A percentile compares a stretch with the other conserved stretches of the same genome.
Conservation (phyloP, 1,284 basidiomycete genomes). For the Cryptococcus sp. region DNA sequence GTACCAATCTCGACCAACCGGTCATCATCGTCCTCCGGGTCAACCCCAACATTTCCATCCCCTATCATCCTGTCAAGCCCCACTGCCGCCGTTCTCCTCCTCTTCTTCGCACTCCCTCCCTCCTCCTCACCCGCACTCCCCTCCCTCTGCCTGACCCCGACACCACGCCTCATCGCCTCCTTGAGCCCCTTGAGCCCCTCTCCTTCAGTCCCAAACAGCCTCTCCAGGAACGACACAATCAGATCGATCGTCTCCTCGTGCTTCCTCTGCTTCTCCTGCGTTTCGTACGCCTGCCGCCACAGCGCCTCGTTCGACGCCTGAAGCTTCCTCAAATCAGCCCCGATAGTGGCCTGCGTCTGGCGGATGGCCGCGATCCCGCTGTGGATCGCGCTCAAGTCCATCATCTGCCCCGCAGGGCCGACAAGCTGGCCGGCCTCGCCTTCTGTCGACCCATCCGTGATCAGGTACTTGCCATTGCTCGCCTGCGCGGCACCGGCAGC, state of each 20-base stretch:
- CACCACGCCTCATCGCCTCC: conserved; percentile 42
- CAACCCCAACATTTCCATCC: conserved; percentile 25
- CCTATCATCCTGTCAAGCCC: conserved; percentile 45
- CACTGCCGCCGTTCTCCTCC: conserved; percentile 25
- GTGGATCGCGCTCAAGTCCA: conserved; percentile 43
- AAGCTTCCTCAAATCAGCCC: conserved; percentile 79
- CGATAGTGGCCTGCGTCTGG: conserved; percentile 85
- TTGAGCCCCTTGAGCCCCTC: conserved; percentile 44
- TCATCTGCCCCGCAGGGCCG: conserved; percentile 27
- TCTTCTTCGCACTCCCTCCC: conserved; percentile 26
- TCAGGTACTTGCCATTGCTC: conserved; percentile 25
- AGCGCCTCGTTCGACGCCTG: conserved; percentile 83
- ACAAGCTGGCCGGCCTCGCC: conserved; percentile 34
- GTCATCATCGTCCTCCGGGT: conserved; percentile 18
- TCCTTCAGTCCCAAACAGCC: conserved; percentile 70
- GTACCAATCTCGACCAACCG: conserved; percentile 34
- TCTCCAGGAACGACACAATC: conserved; percentile 89
- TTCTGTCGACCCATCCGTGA: conserved; percentile 45
- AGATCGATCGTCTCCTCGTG: conserved; percentile 97
- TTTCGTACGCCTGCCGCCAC: conserved; percentile 85
- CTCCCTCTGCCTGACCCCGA: conserved; percentile 24
- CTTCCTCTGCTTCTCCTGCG: conserved; percentile 75
- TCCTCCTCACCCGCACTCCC: conserved; percentile 25
- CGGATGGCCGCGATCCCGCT: conserved; percentile 84
- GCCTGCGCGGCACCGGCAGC: conserved; percentile 19